Base-by-base conservation (phyloP, 495 filamentous ascomycete species). In the Neohortaea acidophila region DNA sequence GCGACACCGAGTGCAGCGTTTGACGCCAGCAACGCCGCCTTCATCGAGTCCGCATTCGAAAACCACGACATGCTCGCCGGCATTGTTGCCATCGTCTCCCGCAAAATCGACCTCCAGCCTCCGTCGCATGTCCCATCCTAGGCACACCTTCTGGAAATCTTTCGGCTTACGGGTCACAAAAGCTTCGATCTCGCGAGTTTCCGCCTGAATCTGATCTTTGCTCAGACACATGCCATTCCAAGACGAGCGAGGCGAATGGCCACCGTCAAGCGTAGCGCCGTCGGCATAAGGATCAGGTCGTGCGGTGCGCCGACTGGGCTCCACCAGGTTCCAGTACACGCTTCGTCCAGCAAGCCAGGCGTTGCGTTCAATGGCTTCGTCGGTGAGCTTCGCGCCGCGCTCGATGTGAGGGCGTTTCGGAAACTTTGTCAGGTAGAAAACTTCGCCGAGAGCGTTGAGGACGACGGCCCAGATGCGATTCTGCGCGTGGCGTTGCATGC, bases 61-160 rank as follows among this genome's bases (percentile, higher is more conserved):
- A 2, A 92, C 72, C 35, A 91, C 63, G 5, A 91, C 56, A 12
- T 63, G 66, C 55, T 94, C 85, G 18, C 84, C 84, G 25, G 71
- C 73, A 10, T 73, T 73, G 31, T 64, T 59, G 12, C 75, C 69
- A 57, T 91, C 83, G 44, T 79, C 80, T 31, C 74, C 75, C 18
- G 79, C 79, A 59, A 93, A 97, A 55, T 97, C 89, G 6, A 93
- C 81, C 52, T 84, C 77, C 14, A 96, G 57, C 33, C 67, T 77
- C 36, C 85, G 73, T 37, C 75, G 72, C 86, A 96, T 96, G 48
- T 94, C 79, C 89, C 91, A 96, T 2, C 79, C 77, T 37, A 78
- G 63, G 57, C 81, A 94, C 6, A 73, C 61, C 48, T 77, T 81
- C 18, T 70, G 75, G 59, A 86, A 94, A 45, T 84, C 71, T 25